Conservation (phyloP, 139 green algal genomes). For the Tetratostichococcus sp. region DNA sequence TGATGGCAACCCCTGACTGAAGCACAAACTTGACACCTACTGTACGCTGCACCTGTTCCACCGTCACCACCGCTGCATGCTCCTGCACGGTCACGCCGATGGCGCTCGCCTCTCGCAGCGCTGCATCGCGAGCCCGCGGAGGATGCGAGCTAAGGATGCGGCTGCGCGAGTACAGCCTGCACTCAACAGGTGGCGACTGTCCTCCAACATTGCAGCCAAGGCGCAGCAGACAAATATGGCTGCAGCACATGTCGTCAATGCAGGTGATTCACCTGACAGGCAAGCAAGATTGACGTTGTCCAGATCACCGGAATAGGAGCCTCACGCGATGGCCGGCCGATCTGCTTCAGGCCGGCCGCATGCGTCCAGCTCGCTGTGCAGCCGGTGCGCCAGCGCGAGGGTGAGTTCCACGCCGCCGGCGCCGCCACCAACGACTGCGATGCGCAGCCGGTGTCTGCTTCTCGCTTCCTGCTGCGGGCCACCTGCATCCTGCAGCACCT, state of each 20-base stretch:
- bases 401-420: conserved; percentile 87
- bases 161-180: conserved; percentile 42
- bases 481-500: background rate
- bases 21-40: too few relatives aligned
- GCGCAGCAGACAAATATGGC: too few relatives aligned
- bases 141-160: conserved; percentile 31
- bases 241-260: too few relatives aligned
- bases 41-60: background rate
- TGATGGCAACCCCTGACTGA: too few relatives aligned
- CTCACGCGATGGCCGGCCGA: background rate
- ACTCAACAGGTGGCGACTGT: background rate
- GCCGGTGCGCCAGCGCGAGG: conserved; percentile 68
- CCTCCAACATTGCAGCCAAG: too few relatives aligned
- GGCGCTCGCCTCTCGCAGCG: conserved; percentile 2
- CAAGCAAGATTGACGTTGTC: too few relatives aligned
- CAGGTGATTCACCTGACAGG: too few relatives aligned
- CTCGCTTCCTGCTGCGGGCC: too few relatives aligned
- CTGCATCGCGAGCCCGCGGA: conserved; percentile 22
- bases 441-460: conserved; percentile 7
- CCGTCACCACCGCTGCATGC: conserved; percentile 4
- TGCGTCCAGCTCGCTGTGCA: conserved; percentile 40
- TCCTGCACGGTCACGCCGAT: conserved; percentile 10
- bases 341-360: background rate
- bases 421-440: conserved; percentile 88
- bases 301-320: too few relatives aligned